These are phyloP conservation scores for Arthrinium phaeospermum DNA, from an alignment of 2,329 filamentous ascomycete species.

Conservation along the genomic window DNA sequence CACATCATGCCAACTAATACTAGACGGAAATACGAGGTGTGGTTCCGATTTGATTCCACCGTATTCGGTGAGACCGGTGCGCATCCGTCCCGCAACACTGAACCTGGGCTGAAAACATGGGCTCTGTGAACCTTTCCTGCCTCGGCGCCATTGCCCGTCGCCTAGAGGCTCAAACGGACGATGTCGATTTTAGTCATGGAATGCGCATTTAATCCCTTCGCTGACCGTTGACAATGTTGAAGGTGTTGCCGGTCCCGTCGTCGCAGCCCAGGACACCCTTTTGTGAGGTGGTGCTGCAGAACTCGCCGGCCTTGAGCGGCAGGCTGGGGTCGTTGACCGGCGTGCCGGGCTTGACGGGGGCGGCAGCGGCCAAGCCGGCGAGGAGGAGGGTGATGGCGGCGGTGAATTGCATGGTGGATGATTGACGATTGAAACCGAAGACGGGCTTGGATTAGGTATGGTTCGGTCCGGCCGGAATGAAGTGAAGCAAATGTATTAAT, in stretches of 20 bases:
- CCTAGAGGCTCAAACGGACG: background rate
- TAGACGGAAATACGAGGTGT: too few species aligned
- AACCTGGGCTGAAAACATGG: background rate
- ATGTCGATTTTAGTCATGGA: background rate
- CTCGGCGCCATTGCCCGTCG: background rate
- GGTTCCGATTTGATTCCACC: too few species aligned
- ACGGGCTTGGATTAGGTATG: background rate
- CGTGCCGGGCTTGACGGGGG: slow-evolving; percentile 15
- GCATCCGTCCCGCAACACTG: background rate
- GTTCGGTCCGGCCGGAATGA: background rate
- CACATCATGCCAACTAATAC: too few species aligned
- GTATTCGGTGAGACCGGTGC: too few species aligned
- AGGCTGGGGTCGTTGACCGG: slow-evolving; percentile 10
- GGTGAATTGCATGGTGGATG: background rate
- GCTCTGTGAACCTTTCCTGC: background rate
- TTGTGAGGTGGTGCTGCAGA: slow-evolving; percentile 12
- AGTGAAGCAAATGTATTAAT: background rate
- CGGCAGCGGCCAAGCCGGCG: background rate
- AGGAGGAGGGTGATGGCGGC: background rate
- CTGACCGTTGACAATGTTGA: slow-evolving; percentile 13
- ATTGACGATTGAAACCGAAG: background rate
- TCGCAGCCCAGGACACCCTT: slow-evolving; percentile 7
- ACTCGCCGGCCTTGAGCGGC: slow-evolving; percentile 9
- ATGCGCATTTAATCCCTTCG: background rate
- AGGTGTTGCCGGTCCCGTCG: slow-evolving; percentile 7